Evolutionary conservation across 495 filamentous ascomycete species (phyloP), one percentile per base, ranked within the genome.

Genomic region (Podospora sp.): DNA sequence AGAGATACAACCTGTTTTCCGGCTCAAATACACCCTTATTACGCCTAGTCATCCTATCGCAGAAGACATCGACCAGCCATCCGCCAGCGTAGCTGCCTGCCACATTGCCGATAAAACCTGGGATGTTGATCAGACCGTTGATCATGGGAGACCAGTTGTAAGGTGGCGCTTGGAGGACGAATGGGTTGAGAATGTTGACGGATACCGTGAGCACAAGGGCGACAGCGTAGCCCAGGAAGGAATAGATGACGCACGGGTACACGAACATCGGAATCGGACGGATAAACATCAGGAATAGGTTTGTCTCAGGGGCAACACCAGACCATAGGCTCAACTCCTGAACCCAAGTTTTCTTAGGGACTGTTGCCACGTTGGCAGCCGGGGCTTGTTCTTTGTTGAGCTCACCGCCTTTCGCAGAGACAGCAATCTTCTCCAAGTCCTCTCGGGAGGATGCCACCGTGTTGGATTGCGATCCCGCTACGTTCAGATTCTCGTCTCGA

Each of bases 171-270:
- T 86, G 84, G 60, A 91, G 87, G 1, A 83, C 85, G 69, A 88
- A 87, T 22, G 90, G 83, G 26, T 88, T 90, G 25, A 91, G 78
- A 69, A 90, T 90, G 69, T 89, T 76, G 21, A 87, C 86, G 66
- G 90, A 77, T 70, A 89, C 85, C 21, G 78, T 82, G 68, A 84
- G 83, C 50, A 85, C 87, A n/a, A 81, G 75, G 22, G 75, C 77
- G 2, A 79, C 72, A 6, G 84, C 79, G 65, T 81, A 80, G 27
- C 76, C 77, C 11, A 81, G 75, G 49, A 78, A 79, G 18, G 79
- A 70, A 60, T 78, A 81, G 60, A 80, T 67, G 62, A 81, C 78
- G 62, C 74, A 76, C 9, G 80, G 80, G 70, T 80, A 83, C 2
- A 69, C 70, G 56, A 75, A 79, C 73, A 79, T 71, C 52, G 78